Base-by-base conservation (phyloP, 805 yeast species). In the Priceomyces haplophilus region DNA sequence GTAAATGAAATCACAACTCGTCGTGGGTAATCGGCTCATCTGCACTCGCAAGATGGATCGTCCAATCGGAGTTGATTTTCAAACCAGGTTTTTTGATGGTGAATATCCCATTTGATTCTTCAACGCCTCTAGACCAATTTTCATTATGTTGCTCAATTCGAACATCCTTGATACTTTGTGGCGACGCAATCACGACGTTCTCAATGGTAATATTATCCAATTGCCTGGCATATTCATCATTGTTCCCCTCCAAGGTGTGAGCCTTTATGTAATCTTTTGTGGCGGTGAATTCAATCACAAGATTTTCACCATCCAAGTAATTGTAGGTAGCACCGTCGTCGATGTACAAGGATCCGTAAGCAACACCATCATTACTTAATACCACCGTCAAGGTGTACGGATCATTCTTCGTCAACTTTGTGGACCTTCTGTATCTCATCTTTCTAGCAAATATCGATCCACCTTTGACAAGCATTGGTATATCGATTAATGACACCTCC, bases 271-370 rank as follows among this genome's bases (percentile, higher is more conserved):
- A 41, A n/a, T 65, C 60, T 16, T 65, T 62, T 10, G 60, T 52
- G 13, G 72, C 67, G 2, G 49, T 49, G 25, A 86, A 71, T 1
- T 66, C 53, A 1, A 79, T 55, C 34, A 66, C 59, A 2, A 79
- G 41, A 53, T 48, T 82, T 20, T 78, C 81, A 5, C 83, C 85
- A 1, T 64, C 50, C 24, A 59, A 44, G 56, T 80, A 80, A 34
- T 69, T 76, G 51, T 75, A 86, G 0, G 90, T 72, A 51, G 82
- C 85, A 12, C 95, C 96, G 61, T 90, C 98, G 59, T 90, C 98
- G 29, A 85, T 62, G 59, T 89, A 90, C 24, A 90, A 58, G 13
- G 65, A 60, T 1, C 86, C 85, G 0, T 61, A 60, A 0, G 90
- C 88, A 5, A 53, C 49, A 1, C 81, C 82, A 2, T 64, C 52